Evolutionary conservation across 345 rosid genomes (phyloP).

Genomic region (Lepidium aucheri): DNA sequence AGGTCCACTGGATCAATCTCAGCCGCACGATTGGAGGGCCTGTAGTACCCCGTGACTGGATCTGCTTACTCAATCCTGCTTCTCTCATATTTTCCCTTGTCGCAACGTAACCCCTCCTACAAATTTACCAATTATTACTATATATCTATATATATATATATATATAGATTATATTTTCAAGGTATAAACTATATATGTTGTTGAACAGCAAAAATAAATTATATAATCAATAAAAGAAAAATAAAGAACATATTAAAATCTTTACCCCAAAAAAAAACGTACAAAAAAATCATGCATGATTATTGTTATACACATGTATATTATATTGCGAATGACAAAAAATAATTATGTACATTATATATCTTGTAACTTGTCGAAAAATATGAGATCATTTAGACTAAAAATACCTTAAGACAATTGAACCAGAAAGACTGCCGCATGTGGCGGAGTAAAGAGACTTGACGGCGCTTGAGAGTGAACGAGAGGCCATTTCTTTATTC

Average conservation of each 20-base stretch:
- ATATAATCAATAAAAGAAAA: background rate
- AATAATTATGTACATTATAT: too few relatives aligned
- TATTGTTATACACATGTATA: background rate
- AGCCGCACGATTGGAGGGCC: constrained; percentile 43
- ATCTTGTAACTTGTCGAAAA: background rate
- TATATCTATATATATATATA: background rate
- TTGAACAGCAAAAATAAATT: background rate
- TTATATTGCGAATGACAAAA: too few relatives aligned
- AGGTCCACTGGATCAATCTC: constrained; percentile 67
- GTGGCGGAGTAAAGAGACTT: constrained; percentile 9
- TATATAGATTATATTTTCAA: too few relatives aligned
- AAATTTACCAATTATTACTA: background rate
- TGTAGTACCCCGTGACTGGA: constrained; percentile 64
- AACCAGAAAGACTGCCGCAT: background rate
- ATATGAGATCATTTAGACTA: background rate
- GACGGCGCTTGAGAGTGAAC: constrained; percentile 16
- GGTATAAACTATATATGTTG: background rate
- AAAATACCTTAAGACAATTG: constrained; percentile 9
- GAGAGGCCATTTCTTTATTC: constrained; percentile 18
- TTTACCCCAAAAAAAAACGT: background rate
- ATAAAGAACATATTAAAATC: too few relatives aligned
- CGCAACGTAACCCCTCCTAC: constrained; percentile 50
- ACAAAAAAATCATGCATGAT: background rate
- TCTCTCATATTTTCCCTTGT: constrained; percentile 17
- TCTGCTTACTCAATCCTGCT: constrained; percentile 34